Percentiles rank a stretch among this genome's conserved stretches.
Conservation (phyloP, 2,329 filamentous ascomycete genomes). For the Xylaria sp. region DNA sequence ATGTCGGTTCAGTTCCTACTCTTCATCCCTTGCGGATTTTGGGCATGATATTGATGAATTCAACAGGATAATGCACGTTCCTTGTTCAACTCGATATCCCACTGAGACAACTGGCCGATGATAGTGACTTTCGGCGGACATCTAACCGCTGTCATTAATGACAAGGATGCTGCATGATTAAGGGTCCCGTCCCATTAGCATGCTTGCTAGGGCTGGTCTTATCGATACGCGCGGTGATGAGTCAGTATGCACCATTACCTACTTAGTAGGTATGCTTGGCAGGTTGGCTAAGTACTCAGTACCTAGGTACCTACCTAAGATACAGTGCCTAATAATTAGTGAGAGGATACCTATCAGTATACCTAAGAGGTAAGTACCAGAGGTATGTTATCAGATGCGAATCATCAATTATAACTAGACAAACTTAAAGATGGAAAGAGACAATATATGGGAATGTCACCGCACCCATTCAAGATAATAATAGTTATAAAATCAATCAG, state of each 20-base stretch:
- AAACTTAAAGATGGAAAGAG: background rate
- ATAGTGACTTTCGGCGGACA: background rate
- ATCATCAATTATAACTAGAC: background rate
- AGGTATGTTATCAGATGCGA: too few species aligned
- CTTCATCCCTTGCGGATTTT: conserved; percentile 14
- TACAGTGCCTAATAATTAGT: background rate
- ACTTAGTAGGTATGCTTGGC: too few species aligned
- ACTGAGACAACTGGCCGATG: conserved; percentile 4
- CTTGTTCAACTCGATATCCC: conserved; percentile 18
- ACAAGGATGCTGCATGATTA: conserved; percentile 28
- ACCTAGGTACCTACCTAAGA: too few species aligned
- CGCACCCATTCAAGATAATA: background rate
- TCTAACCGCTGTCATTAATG: conserved; percentile 9
- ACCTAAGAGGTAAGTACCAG: too few species aligned
- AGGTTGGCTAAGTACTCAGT: too few species aligned
- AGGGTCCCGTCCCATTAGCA: conserved; percentile 20
- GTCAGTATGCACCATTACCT: too few species aligned
- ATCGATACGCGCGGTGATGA: conserved; percentile 20
- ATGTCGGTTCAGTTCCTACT: conserved; percentile 40
- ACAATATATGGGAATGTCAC: background rate
- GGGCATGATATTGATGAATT: background rate
- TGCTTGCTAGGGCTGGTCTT: background rate
- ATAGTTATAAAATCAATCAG: background rate
- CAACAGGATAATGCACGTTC: background rate
- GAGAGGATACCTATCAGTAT: too few species aligned